A percentile compares a stretch with the other conserved stretches of the same genome.
These are phyloP conservation scores for Melanogaster broomeanus DNA, from an alignment of 768 basidiomycete species.

Conservation along the genomic window DNA sequence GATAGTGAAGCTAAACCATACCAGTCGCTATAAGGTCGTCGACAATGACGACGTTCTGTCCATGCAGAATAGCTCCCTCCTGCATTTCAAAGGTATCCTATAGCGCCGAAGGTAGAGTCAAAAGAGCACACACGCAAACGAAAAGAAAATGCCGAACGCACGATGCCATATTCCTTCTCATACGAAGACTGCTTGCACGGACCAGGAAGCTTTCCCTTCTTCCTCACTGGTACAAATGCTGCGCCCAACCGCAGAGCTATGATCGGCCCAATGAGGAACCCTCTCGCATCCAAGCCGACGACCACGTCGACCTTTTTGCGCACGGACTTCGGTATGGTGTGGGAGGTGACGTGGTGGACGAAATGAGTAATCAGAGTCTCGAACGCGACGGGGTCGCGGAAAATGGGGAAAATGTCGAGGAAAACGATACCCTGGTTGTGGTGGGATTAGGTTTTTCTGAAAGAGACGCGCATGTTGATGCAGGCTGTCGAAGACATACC, in stretches of 20 bases:
- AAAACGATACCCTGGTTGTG: conserved; percentile 78
- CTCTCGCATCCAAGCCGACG: conserved; percentile 94
- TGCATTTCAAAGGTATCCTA: conserved; percentile 98
- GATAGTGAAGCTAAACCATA: conserved; percentile 30
- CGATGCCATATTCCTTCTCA: conserved; percentile 92
- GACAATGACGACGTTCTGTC: conserved; percentile 83
- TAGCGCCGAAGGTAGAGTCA: neutral
- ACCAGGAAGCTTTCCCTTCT: conserved; percentile 94
- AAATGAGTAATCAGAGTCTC: conserved; percentile 92
- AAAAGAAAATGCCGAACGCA: conserved; percentile 36
- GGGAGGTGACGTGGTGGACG: conserved; percentile 79
- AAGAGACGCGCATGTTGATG: neutral
- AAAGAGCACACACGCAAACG: neutral
- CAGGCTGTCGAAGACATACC: conserved; percentile 43
- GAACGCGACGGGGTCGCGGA: conserved; percentile 82
- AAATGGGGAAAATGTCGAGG: conserved; percentile 92
- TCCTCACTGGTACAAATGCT: conserved; percentile 94
- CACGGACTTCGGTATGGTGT: conserved; percentile 62
- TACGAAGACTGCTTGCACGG: conserved; percentile 72
- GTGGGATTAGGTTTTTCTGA: neutral
- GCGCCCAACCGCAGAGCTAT: conserved; percentile 89
- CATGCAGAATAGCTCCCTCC: conserved; percentile 75
- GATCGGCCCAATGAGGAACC: conserved; percentile 92
- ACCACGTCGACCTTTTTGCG: conserved; percentile 83
- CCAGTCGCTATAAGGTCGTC: conserved; percentile 98